phyloP scores from a whole-genome alignment of 179 eudicot genomes.

The Heliamphora pulchella region DNA sequence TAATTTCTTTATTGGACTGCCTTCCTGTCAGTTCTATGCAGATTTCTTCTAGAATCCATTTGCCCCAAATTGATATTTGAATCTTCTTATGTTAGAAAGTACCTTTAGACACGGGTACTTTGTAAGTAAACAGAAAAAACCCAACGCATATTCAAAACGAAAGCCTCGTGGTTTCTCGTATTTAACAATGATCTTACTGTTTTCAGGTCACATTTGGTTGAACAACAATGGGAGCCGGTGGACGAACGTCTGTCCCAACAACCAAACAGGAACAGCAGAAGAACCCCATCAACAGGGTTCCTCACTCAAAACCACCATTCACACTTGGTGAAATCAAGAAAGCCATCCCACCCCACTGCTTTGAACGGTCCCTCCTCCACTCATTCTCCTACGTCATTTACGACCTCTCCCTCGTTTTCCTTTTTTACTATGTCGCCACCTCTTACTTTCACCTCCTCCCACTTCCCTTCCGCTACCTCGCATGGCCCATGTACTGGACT shows the following conservation, averaged over 20 bases:
- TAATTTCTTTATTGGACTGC: no score
- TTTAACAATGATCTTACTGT: not conserved
- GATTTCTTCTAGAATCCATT: not conserved
- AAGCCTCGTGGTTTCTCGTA: no score
- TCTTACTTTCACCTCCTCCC: slow-evolving; percentile 32
- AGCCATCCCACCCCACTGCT: slow-evolving; percentile 61
- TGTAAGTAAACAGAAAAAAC: no score
- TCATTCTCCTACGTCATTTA: slow-evolving; percentile 42
- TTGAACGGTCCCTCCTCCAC: slow-evolving; percentile 38
- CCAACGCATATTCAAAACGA: no score
- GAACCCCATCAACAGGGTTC: slow-evolving; percentile 25
- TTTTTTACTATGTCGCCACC: slow-evolving; percentile 34
- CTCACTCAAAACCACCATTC: slow-evolving; percentile 50
- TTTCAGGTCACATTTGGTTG: not conserved
- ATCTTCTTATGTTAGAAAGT: no score
- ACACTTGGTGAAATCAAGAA: slow-evolving; percentile 49
- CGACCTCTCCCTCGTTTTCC: slow-evolving; percentile 28
- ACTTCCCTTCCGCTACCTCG: slow-evolving; percentile 24
- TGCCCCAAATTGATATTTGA: not conserved
- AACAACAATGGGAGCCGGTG: slow-evolving; percentile 31
- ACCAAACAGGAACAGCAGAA: slow-evolving; percentile 9
- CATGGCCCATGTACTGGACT: slow-evolving; percentile 49
- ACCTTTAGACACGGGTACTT: no score
- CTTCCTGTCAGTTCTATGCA: no score
- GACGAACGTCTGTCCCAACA: slow-evolving; percentile 18